Evolutionary conservation across 2,329 filamentous ascomycete species (phyloP).

Genomic region (Exutisphaerella laricina): DNA sequence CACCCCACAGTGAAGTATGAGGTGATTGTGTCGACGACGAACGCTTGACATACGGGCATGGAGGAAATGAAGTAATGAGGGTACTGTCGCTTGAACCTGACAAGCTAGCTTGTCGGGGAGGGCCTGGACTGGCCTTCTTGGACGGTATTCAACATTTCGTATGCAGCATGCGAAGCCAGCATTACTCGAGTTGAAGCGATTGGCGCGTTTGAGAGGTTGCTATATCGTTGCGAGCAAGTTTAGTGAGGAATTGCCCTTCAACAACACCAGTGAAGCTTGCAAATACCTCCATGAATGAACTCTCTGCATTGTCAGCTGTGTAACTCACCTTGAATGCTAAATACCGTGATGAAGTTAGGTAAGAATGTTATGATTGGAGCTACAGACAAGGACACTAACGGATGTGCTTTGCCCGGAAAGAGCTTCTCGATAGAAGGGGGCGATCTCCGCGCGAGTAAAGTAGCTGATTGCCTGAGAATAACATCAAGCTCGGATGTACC

Average conservation of each 20-base stretch:
- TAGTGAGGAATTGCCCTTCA: neutral
- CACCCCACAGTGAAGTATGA: neutral
- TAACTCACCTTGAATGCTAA: neutral
- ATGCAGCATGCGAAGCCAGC: too few species aligned
- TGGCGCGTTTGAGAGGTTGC: too few species aligned
- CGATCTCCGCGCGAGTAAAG: too few species aligned
- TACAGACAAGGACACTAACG: neutral
- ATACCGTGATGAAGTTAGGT: neutral
- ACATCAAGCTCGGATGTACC: neutral
- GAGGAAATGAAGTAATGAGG: neutral
- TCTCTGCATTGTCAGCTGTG: too few species aligned
- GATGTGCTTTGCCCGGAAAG: neutral
- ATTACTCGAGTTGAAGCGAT: too few species aligned
- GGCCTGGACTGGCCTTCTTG: neutral
- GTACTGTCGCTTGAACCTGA: neutral
- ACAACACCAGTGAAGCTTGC: neutral
- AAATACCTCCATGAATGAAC: too few species aligned
- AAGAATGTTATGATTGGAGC: neutral
- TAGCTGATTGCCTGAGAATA: conserved; percentile 1
- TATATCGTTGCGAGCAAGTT: neutral
- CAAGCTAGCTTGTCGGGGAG: neutral
- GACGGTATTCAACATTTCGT: too few species aligned
- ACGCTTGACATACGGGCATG: neutral
- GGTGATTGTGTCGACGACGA: neutral
- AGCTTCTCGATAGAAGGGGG: neutral